Evolutionary conservation across 78 protist genomes (phyloP).

Genomic region (Dictyostelium brefeldianum): DNA sequence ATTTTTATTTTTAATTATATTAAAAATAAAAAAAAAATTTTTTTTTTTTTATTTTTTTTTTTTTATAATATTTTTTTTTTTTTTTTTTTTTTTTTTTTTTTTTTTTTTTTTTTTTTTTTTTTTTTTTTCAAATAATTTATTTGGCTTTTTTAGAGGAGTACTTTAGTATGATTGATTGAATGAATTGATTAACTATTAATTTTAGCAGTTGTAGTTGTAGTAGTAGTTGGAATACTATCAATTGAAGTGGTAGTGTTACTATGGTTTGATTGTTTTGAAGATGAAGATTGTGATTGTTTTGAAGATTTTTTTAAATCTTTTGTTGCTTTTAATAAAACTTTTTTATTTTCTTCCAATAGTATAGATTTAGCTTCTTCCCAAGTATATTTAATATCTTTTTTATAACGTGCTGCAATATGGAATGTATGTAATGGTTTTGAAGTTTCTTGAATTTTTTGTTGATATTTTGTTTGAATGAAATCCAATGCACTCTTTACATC

Average conservation of each 20-base stretch:
- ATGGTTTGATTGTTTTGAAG: background rate
- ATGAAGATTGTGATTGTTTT: background rate
- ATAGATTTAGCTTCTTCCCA: constrained; percentile 81
- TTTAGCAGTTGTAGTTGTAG: constrained; percentile 14
- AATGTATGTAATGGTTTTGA: constrained; percentile 36
- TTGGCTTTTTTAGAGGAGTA: too few species aligned
- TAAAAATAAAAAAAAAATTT: too few species aligned
- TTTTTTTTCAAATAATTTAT: background rate
- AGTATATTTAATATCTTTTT: constrained; percentile 79
- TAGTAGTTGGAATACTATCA: background rate
- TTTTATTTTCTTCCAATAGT: constrained; percentile 70
- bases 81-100: background rate
- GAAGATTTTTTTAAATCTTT: constrained; percentile 39
- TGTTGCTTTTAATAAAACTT: constrained; percentile 52
- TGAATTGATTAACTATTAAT: background rate
- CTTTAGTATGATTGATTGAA: too few species aligned
- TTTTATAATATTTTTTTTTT: background rate
- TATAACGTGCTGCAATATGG: constrained; percentile 79
- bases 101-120: background rate
- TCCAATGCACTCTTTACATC: constrained; percentile 62
- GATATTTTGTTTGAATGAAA: constrained; percentile 59
- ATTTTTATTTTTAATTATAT: too few species aligned
- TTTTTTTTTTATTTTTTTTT: background rate
- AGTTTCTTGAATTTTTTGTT: constrained; percentile 38
- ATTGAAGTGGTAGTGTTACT: background rate